Percentiles rank a stretch among this genome's conserved stretches.
Evolutionary conservation across 1,284 basidiomycete species (phyloP).

Genomic region (Taiwanofungus camphoratus): DNA sequence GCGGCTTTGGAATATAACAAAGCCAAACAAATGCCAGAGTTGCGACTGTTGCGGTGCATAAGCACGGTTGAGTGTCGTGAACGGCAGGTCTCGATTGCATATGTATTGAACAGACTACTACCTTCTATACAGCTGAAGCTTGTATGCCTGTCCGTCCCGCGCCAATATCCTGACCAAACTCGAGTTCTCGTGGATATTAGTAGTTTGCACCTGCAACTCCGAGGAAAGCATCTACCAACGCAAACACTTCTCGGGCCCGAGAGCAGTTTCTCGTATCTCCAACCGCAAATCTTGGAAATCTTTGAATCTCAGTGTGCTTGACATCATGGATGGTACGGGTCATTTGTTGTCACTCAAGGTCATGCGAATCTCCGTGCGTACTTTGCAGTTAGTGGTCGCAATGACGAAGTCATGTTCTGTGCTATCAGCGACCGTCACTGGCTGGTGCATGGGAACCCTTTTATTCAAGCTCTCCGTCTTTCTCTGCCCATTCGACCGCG

Average conservation of each 20-base stretch:
- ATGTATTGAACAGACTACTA: neutral
- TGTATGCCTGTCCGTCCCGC: neutral
- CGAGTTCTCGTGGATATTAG: no score
- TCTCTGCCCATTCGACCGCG: conserved; percentile 71
- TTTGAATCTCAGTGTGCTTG: conserved; percentile 11
- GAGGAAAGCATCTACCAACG: no score
- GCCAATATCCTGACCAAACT: no score
- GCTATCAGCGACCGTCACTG: conserved; percentile 62
- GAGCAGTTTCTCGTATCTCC: no score
- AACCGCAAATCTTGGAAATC: no score
- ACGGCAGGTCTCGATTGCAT: neutral
- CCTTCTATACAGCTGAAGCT: neutral
- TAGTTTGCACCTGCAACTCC: no score
- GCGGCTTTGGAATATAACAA: neutral
- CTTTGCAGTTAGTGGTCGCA: conserved; percentile 6
- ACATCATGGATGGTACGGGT: conserved; percentile 43
- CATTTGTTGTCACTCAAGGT: conserved; percentile 73
- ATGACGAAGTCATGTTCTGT: conserved; percentile 5
- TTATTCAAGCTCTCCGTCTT: conserved; percentile 74
- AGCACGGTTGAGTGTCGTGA: neutral
- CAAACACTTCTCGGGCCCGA: no score
- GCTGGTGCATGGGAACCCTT: conserved; percentile 77
- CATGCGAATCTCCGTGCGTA: conserved; percentile 74
- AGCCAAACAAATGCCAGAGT: neutral
- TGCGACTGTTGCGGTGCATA: neutral